Percentiles rank a stretch among this genome's conserved stretches.
Evolutionary conservation across 176 grass and related monocot genomes (phyloP).

Genomic region (Carex cristatella): DNA sequence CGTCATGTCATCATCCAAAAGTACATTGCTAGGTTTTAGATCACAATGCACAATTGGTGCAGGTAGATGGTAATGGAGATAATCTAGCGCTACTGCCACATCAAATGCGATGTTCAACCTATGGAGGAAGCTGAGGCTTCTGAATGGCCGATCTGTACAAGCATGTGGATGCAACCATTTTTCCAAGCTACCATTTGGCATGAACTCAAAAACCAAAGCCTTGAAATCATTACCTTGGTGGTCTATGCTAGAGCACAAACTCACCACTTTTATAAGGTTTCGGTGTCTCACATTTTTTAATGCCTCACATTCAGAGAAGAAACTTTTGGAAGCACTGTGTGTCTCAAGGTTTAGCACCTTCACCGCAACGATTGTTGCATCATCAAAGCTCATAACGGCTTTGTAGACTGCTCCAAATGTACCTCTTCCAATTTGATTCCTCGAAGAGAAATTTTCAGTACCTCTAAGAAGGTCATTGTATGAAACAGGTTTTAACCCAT

Average conservation of each 20-base stretch:
- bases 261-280: conserved; percentile 42
- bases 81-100: conserved; percentile 32
- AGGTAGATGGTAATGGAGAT: conserved; percentile 33
- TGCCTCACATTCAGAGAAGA: conserved; percentile 41
- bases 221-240: conserved; percentile 46
- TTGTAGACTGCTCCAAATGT: conserved; percentile 44
- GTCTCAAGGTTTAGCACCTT: conserved; percentile 45
- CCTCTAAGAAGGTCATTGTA: conserved; percentile 37
- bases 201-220: conserved; percentile 46
- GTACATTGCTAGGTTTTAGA: conserved; percentile 46
- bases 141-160: not conserved
- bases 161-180: conserved; percentile 23
- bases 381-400: conserved; percentile 15
- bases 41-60: conserved; percentile 38
- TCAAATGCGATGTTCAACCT: conserved; percentile 34
- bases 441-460: conserved; percentile 30
- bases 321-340: conserved; percentile 32
- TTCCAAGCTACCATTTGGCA: conserved; percentile 36
- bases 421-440: conserved; percentile 29
- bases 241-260: conserved; percentile 33
- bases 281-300: conserved; percentile 34
- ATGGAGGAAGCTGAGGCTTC: conserved; percentile 12
- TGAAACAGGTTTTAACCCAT: conserved; percentile 16
- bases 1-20: conserved; percentile 32
- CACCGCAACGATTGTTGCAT: conserved; percentile 18